phyloP scores from a whole-genome alignment of 129 eudicot genomes.

The Escallonia rubra region DNA sequence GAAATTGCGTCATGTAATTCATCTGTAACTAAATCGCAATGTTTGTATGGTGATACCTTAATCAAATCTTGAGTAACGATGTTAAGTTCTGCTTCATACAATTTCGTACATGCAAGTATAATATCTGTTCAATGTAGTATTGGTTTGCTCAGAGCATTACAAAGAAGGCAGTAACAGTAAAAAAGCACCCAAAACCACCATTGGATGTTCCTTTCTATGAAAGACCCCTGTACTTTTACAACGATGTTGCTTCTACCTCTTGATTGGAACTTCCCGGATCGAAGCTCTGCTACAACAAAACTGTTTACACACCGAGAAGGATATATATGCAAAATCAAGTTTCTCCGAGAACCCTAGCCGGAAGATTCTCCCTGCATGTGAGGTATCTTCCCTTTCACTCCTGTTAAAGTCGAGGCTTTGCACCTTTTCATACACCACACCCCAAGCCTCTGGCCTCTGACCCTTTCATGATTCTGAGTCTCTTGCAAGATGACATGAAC shows the following conservation, averaged over 20 bases:
- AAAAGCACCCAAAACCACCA: slow-evolving; percentile 36
- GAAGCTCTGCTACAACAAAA: slow-evolving; percentile 13
- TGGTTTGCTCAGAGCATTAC: slow-evolving; percentile 24
- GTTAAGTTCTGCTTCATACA: neutral
- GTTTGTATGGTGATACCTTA: slow-evolving; percentile 1
- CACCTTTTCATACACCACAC: slow-evolving; percentile 32
- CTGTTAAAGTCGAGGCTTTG: slow-evolving; percentile 8
- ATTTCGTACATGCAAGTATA: too few relatives aligned
- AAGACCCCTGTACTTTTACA: slow-evolving; percentile 22
- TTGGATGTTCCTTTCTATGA: slow-evolving; percentile 26
- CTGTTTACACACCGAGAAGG: slow-evolving; percentile 18
- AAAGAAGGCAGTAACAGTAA: slow-evolving; percentile 24
- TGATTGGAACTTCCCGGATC: slow-evolving; percentile 19
- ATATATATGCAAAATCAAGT: slow-evolving; percentile 22
- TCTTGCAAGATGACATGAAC: slow-evolving; percentile 76
- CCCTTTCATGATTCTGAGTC: slow-evolving; percentile 78
- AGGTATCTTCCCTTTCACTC: slow-evolving; percentile 31
- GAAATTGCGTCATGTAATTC: too few relatives aligned
- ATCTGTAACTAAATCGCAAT: too few relatives aligned
- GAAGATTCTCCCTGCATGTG: slow-evolving; percentile 22
- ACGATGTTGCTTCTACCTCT: slow-evolving; percentile 6
- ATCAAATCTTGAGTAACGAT: slow-evolving; percentile 11
- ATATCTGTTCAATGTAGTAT: slow-evolving; percentile 14
- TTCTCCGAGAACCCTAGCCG: slow-evolving; percentile 57
- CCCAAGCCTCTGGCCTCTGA: slow-evolving; percentile 76